These are phyloP conservation scores for Epichloe baconii DNA, from an alignment of 2,329 filamentous ascomycete genomes.

Conservation along the genomic window DNA sequence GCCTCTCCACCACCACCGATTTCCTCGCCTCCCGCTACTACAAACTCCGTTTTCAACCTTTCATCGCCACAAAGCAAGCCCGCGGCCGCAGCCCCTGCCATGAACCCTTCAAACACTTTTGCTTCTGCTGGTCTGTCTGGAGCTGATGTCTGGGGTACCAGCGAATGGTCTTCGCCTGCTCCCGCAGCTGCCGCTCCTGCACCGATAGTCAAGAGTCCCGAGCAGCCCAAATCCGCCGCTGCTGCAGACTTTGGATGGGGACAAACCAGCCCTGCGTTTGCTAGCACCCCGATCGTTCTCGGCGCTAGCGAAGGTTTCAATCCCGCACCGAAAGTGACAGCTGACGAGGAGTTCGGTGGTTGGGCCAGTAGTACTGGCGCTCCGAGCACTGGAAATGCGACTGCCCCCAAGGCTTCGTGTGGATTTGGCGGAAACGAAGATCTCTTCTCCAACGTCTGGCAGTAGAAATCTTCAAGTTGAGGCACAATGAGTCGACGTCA, in stretches of 20 bases:
- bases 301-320: conserved; percentile 53
- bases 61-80: conserved; percentile 40
- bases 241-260: conserved; percentile 55
- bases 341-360: conserved; percentile 91
- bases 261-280: conserved; percentile 30
- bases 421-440: conserved; percentile 64
- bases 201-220: conserved; percentile 41
- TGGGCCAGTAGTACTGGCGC: conserved; percentile 64
- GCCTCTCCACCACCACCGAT: conserved; percentile 30
- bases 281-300: conserved; percentile 46
- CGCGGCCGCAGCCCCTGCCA: conserved; percentile 26
- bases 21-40: conserved; percentile 26
- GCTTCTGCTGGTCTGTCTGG: conserved; percentile 29
- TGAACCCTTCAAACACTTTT: conserved; percentile 21
- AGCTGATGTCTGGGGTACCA: conserved; percentile 72
- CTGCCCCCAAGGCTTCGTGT: conserved; percentile 40
- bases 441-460: conserved; percentile 92
- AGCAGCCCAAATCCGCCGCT: conserved; percentile 29
- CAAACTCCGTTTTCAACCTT: conserved; percentile 70
- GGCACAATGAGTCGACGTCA: background rate
- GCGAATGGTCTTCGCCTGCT: conserved; percentile 57
- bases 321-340: conserved; percentile 55
- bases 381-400: conserved; percentile 24
- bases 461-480: conserved; percentile 30
- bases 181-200: conserved; percentile 22